Evolutionary conservation across 352 stramenopile genomes (phyloP).

Genomic region (Phytophthora vignae): DNA sequence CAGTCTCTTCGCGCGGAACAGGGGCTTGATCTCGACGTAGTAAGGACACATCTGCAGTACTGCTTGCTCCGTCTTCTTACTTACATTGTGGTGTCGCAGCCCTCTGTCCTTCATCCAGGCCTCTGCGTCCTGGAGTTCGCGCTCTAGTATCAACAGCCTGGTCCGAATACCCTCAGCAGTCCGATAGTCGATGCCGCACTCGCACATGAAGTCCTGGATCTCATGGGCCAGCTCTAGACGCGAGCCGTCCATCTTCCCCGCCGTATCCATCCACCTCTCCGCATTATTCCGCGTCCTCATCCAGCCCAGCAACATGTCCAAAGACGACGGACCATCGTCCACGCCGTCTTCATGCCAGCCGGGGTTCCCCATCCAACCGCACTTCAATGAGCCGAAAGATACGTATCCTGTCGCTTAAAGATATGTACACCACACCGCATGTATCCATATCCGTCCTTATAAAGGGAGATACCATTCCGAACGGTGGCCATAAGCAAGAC

Average conservation of each 20-base stretch:
- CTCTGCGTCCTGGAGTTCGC: neutral
- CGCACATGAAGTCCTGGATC: neutral
- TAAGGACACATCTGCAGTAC: conserved; percentile 15
- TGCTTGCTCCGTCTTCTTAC: neutral
- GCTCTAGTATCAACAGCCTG: conserved; percentile 2
- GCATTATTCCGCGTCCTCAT: neutral
- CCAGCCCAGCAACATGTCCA: conserved; percentile 20
- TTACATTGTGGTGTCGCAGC: neutral
- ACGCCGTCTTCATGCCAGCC: conserved; percentile 23
- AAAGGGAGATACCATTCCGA: conserved; percentile 10
- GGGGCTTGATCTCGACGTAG: neutral
- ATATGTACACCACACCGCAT: conserved; percentile 8
- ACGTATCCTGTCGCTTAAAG: neutral
- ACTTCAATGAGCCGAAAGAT: no score
- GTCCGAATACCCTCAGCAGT: neutral
- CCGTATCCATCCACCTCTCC: neutral
- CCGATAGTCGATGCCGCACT: neutral
- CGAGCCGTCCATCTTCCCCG: neutral
- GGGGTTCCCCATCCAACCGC: neutral
- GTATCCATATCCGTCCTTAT: conserved; percentile 17
- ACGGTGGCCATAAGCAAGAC: conserved; percentile 9
- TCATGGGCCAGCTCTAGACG: neutral
- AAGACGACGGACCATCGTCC: conserved; percentile 15
- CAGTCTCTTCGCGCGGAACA: neutral
- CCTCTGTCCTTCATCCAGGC: conserved; percentile 2